Evolutionary conservation across 139 green algal genomes (phyloP), one percentile per base, ranked within the genome.

Genomic region (Coelastrella sp.): DNA sequence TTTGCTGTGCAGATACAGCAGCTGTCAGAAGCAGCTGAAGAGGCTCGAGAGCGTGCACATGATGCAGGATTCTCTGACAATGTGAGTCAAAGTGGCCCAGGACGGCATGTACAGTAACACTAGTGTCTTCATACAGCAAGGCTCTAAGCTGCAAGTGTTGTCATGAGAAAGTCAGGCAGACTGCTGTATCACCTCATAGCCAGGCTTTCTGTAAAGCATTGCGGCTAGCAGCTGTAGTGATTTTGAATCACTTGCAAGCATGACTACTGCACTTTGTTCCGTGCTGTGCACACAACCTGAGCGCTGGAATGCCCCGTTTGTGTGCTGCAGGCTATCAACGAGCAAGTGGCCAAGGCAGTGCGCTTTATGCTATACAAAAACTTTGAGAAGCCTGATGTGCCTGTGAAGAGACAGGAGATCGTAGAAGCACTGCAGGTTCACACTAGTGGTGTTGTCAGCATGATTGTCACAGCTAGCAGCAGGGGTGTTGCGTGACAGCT

Each of bases 311-410:
- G n/a, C n/a, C n/a, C n/a, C n/a, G n/a, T n/a, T n/a, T n/a, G n/a
- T n/a, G n/a, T n/a, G n/a, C n/a, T 80, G 22, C 11, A 91, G 80
- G 80, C 66, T 14, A n/a, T 88, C 0, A 73, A 88, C 4, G 71
- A n/a, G 8, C 19, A 73, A 22, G 88, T 83, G 58, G 56, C 80
- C 79, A 73, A 57, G 13, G 88, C 87, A 23, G 88, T 88, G 66
- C 79, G 88, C 16, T 56, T 68, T 17, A 77, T 88, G 80, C 88
- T 91, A 22, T 91, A 88, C 88, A 88, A 83, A 22, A 58, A 78
- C 47, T 78, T 82, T 47, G 80, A 88, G 58, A 88, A 91, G 88
- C 88, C 80, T 22, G 88, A 32, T 11, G 58, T 88, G 57, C 88
- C 88, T 5, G 80, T 88, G n/a, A 87, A 83, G 80, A 56, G 88